Evolutionary conservation across 768 basidiomycete genomes (phyloP), one percentile per base, ranked within the genome.

Genomic region (Pluteus cervinus): DNA sequence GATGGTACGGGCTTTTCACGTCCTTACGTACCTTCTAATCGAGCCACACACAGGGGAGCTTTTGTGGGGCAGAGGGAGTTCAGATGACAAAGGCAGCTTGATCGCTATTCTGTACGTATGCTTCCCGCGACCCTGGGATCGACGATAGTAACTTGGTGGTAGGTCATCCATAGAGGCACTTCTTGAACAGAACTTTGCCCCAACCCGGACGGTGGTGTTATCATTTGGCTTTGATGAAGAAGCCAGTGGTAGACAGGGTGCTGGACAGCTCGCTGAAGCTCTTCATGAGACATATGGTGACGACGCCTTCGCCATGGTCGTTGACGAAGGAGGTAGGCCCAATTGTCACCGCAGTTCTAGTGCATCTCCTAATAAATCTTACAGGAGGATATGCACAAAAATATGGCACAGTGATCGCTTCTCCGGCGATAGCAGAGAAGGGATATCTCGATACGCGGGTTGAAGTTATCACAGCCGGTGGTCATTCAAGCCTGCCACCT

Each of bases 401-500:
- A 22, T 71, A 65, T 39, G 81, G 80, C 5, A 62, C 66, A 8
- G 55, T 75, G 9, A 58, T 87, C 38, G 81, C 84, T 3, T 60
- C 61, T 0, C 80, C 79, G 7, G 82, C 67, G 3, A 71, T 85
- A 17, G 75, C 76, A 0, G 86, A 89, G 61, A 88, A 86, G 54
- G 89, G 89, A 5, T 76, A 69, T 39, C 29, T 81, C 7, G 68
- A 86, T 49, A 70, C 79, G 12, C 62, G 57, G 24, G 64, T 90
- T n/a, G 71, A 79, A 39, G 76, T 92, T 6, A 60, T 69, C 10
- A 65, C 81, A 0, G 66, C 79, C 0, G 90, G 91, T 4, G 91
- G 91, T 0, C 92, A 93, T 57, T 91, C 89, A 0, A 86, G 82
- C 48, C 62, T 90, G 10, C 92, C 92, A 11, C 87, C 86, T 11